Evolutionary conservation across 2,329 filamentous ascomycete species (phyloP).

Genomic region (Calcarisporium arbuscula): DNA sequence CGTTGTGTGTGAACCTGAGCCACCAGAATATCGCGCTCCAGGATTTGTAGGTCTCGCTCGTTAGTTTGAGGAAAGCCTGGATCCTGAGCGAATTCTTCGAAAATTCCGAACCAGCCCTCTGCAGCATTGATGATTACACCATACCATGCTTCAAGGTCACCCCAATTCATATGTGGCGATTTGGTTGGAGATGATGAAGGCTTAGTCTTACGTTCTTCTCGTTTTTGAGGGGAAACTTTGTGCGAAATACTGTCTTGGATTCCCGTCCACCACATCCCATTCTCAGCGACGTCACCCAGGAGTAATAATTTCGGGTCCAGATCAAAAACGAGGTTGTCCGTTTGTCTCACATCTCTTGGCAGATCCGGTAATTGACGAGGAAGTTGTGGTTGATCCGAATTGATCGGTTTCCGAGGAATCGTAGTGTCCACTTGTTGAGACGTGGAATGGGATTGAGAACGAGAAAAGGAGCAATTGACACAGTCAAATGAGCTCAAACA

Average conservation of each 20-base stretch:
- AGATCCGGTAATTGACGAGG: conserved; percentile 21
- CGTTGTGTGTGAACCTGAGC: conserved; percentile 65
- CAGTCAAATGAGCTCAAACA: conserved; percentile 64
- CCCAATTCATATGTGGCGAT: conserved; percentile 71
- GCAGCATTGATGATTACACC: conserved; percentile 61
- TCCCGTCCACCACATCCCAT: conserved; percentile 77
- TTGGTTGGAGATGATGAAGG: conserved; percentile 13
- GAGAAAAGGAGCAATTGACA: conserved; percentile 68
- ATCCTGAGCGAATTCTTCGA: conserved; percentile 41
- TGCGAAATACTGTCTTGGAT: conserved; percentile 31
- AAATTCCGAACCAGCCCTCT: conserved; percentile 55
- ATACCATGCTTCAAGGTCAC: conserved; percentile 68
- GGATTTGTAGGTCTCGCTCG: conserved; percentile 30
- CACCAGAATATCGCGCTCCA: conserved; percentile 41
- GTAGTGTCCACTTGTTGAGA: conserved; percentile 16
- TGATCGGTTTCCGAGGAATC: conserved; percentile 20
- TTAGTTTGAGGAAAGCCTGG: conserved; percentile 23
- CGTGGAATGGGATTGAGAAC: conserved; percentile 35
- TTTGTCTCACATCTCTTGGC: conserved; percentile 11
- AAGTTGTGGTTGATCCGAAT: conserved; percentile 11
- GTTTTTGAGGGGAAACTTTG: conserved; percentile 12
- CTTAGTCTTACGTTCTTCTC: conserved; percentile 10
- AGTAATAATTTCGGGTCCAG: conserved; percentile 70
- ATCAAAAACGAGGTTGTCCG: conserved; percentile 31
- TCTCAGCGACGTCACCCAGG: conserved; percentile 71